Percentiles rank a stretch among this genome's conserved stretches.
Conservation (phyloP, 345 rosid genomes). For the Populus euphratica region DNA sequence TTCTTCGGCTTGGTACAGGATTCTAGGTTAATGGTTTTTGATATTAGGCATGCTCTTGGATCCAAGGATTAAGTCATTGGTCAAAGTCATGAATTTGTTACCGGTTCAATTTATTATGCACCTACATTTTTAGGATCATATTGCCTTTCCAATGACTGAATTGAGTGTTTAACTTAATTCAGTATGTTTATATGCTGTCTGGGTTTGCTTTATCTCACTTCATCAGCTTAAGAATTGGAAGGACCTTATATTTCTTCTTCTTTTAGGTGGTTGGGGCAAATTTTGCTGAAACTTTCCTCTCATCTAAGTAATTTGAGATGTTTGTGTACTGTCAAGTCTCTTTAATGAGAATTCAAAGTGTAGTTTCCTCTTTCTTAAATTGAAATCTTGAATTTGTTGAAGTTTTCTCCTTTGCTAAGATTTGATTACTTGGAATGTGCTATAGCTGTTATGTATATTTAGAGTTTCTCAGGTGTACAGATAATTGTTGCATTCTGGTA, state of each 20-base stretch:
- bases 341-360: background rate
- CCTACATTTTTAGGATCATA: background rate
- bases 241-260: background rate
- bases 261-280: background rate
- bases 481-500: background rate
- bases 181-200: background rate
- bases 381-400: background rate
- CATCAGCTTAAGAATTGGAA: background rate
- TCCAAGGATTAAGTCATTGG: background rate
- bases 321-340: too few species aligned
- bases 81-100: background rate
- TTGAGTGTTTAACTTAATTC: background rate
- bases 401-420: background rate
- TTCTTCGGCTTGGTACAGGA: background rate
- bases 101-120: background rate
- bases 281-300: background rate
- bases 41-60: background rate
- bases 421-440: background rate
- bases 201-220: conserved; percentile 8
- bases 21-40: background rate
- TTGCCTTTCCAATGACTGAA: background rate
- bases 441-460: background rate
- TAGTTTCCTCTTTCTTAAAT: background rate
- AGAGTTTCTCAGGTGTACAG: background rate
- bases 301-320: background rate